Conservation (phyloP, 73 alveolate genomes). For the Blepharisma stoltei region DNA sequence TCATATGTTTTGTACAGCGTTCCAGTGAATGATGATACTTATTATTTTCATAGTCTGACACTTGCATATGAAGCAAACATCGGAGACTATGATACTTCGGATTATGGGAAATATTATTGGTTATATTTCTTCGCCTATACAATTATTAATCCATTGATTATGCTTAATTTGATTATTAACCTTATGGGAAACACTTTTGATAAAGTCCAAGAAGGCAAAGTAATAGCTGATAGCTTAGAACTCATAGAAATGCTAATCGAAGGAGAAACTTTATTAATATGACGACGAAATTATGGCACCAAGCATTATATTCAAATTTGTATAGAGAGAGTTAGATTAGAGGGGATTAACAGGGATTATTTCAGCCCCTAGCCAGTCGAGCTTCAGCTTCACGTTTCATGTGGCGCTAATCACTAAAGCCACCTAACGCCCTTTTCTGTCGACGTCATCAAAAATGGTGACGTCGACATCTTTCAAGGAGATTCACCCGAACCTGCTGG, state of each 20-base stretch:
- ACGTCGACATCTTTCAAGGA: too few relatives aligned
- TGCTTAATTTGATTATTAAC: not conserved
- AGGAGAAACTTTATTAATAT: not conserved
- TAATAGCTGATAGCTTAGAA: slow-evolving; percentile 6
- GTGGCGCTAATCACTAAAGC: too few relatives aligned
- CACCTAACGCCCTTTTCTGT: too few relatives aligned
- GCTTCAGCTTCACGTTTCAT: too few relatives aligned
- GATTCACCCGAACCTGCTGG: too few relatives aligned
- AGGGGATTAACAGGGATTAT: too few relatives aligned
- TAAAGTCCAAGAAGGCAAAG: not conserved
- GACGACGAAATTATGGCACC: not conserved
- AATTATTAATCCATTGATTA: not conserved
- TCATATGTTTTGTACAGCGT: not conserved
- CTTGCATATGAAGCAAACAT: not conserved
- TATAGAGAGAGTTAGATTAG: too few relatives aligned
- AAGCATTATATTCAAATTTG: not conserved
- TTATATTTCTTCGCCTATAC: not conserved
- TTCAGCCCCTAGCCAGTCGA: too few relatives aligned
- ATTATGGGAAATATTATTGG: not conserved
- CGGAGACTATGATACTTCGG: slow-evolving; percentile 15
- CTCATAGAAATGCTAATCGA: not conserved
- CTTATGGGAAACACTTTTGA: not conserved
- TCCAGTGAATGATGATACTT: not conserved
- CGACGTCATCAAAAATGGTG: too few relatives aligned
- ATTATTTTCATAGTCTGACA: not conserved